phyloP scores from a whole-genome alignment of 1,284 basidiomycete species.

The Cutaneotrichosporon sp. region DNA sequence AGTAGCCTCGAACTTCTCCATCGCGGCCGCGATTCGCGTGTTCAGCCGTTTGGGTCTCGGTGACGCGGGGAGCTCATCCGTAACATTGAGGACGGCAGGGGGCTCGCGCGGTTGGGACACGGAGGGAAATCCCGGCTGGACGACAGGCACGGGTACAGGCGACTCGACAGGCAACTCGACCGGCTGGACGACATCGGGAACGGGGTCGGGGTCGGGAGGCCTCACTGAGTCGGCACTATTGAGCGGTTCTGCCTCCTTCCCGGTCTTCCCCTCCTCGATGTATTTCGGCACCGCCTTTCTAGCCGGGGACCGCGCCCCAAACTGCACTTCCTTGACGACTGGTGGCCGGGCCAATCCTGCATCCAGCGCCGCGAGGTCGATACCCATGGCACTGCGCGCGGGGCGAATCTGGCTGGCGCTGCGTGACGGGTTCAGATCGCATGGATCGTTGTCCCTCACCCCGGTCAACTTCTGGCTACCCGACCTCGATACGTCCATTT shows the following conservation, averaged over 20 bases:
- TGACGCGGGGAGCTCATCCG: neutral
- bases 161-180: neutral
- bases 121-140: too few relatives aligned
- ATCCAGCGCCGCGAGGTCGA: neutral
- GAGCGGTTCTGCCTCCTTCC: neutral
- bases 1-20: neutral
- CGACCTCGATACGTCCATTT: slow-evolving; percentile 1
- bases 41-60: neutral
- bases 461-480: slow-evolving; percentile 24
- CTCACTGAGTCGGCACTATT: neutral
- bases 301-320: neutral
- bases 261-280: neutral
- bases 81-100: too few relatives aligned
- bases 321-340: neutral
- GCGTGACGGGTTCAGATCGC: slow-evolving; percentile 50
- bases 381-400: too few relatives aligned
- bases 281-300: neutral
- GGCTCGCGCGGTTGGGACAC: too few relatives aligned
- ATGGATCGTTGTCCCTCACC: slow-evolving; percentile 38
- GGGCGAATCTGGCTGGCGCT: slow-evolving; percentile 45
- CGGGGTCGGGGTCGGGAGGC: neutral
- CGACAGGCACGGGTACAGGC: too few relatives aligned
- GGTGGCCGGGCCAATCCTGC: neutral
- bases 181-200: neutral
- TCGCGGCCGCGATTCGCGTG: neutral